Percentiles rank a stretch among this genome's conserved stretches.
These are phyloP conservation scores for Eutrema salsugineum DNA, from an alignment of 441 rosid genomes.

Conservation along the genomic window DNA sequence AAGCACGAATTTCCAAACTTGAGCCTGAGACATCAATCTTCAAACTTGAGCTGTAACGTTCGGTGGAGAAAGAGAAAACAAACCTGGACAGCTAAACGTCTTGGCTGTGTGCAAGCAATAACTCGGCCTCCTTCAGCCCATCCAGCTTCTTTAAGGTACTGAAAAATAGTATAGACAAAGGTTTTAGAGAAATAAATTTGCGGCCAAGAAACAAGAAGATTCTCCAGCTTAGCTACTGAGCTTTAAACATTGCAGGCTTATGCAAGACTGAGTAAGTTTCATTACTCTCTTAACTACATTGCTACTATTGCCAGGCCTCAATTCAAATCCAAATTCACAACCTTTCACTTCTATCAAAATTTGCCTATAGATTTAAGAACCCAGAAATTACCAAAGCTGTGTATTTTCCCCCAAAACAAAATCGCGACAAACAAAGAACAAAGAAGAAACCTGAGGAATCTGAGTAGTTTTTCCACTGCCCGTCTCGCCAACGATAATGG, in stretches of 20 bases:
- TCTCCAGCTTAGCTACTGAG: conserved; percentile 5
- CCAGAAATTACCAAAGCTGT: not conserved
- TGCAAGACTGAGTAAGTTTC: not conserved
- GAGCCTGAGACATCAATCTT: not conserved
- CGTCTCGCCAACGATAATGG: conserved; percentile 90
- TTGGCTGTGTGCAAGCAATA: conserved; percentile 97
- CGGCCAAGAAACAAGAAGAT: not conserved
- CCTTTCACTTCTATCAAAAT: not conserved
- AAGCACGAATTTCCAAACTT: conserved; percentile 1
- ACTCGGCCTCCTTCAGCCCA: conserved; percentile 98
- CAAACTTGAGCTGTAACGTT: not conserved
- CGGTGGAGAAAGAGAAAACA: not conserved
- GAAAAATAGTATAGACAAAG: conserved; percentile 26
- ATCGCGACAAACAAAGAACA: not conserved
- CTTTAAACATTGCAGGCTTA: not conserved
- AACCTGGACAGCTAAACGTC: conserved; percentile 97
- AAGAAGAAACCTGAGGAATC: conserved; percentile 76
- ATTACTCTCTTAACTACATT: not conserved
- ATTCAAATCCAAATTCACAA: not conserved
- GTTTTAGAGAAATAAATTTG: not conserved
- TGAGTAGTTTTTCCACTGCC: conserved; percentile 99
- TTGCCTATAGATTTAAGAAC: not conserved
- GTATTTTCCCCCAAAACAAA: not conserved
- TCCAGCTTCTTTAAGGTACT: conserved; percentile 97
- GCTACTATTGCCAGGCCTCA: not conserved